Conservation (phyloP, 2,329 filamentous ascomycete species). For the Gaeumannomyces sp. region DNA sequence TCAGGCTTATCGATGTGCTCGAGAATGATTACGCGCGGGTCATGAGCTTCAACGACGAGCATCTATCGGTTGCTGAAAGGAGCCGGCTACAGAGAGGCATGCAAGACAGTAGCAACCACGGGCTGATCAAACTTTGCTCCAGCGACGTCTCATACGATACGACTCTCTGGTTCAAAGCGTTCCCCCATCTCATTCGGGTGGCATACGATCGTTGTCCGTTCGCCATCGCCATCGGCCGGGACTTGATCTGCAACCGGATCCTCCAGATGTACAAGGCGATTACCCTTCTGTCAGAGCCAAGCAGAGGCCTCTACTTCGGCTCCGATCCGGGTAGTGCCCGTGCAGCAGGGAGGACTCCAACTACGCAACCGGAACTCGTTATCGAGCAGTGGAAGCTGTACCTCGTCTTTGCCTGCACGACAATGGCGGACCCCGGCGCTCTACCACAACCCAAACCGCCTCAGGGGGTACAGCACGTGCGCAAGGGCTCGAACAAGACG, state of each 20-base stretch:
- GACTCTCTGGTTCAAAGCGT: conserved; percentile 95
- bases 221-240: conserved; percentile 81
- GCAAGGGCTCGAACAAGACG: conserved; percentile 71
- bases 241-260: conserved; percentile 87
- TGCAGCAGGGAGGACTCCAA: conserved; percentile 48
- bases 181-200: conserved; percentile 87
- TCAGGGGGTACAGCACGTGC: conserved; percentile 58
- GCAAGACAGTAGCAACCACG: conserved; percentile 74
- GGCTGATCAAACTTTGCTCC: conserved; percentile 86
- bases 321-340: conserved; percentile 51
- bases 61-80: conserved; percentile 83
- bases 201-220: conserved; percentile 88
- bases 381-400: conserved; percentile 99
- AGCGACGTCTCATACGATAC: conserved; percentile 94
- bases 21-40: conserved; percentile 84
- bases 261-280: conserved; percentile 90
- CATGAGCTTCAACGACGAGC: conserved; percentile 87
- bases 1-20: conserved; percentile 81
- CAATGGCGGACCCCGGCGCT: conserved; percentile 74
- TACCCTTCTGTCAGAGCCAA: conserved; percentile 68
- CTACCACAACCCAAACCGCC: conserved; percentile 31
- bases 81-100: conserved; percentile 88
- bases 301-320: conserved; percentile 58
- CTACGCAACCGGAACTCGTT: conserved; percentile 75
- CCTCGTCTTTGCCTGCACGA: conserved; percentile 94